Conservation (phyloP, 192 early-diverging fungal species). For the Podila epicladia region DNA sequence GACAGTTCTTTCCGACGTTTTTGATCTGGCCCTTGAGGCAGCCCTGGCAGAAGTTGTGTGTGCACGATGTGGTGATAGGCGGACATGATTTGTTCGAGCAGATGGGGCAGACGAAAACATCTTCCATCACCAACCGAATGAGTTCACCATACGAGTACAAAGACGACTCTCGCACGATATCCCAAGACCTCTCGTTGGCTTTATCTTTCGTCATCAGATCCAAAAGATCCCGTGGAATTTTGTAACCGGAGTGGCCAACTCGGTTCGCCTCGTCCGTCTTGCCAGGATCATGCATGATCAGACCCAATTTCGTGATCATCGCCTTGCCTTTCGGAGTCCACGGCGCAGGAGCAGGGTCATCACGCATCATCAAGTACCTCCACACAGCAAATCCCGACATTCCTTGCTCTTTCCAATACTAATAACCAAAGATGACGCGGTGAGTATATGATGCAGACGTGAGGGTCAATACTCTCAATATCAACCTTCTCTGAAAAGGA, state of each 20-base stretch:
- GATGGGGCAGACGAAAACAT: slow-evolving; percentile 47
- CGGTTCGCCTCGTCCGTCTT: no score
- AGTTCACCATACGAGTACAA: slow-evolving; percentile 49
- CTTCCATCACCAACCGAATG: slow-evolving; percentile 32
- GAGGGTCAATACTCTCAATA: no score
- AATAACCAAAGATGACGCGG: not conserved
- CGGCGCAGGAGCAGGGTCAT: slow-evolving; percentile 70
- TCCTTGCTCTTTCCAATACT: slow-evolving; percentile 67
- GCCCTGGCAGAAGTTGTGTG: slow-evolving; percentile 40
- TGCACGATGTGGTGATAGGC: slow-evolving; percentile 50
- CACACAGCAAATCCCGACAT: slow-evolving; percentile 62
- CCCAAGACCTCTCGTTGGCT: slow-evolving; percentile 45
- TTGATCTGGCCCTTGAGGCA: slow-evolving; percentile 26
- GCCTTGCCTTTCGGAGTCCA: slow-evolving; percentile 67
- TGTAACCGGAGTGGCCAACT: not conserved
- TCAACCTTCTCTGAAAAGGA: not conserved
- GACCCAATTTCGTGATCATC: slow-evolving; percentile 52
- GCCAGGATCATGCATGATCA: slow-evolving; percentile 33
- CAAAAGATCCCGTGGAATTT: slow-evolving; percentile 18
- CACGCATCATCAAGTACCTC: slow-evolving; percentile 70
- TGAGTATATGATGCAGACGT: no score
- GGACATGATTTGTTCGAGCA: slow-evolving; percentile 31
- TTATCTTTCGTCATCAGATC: slow-evolving; percentile 32
- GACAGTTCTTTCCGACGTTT: slow-evolving; percentile 19
- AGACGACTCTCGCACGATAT: slow-evolving; percentile 15